Evolutionary conservation across 768 basidiomycete species (phyloP), one percentile per base, ranked within the genome.

Genomic region (Naganishia antarctica): DNA sequence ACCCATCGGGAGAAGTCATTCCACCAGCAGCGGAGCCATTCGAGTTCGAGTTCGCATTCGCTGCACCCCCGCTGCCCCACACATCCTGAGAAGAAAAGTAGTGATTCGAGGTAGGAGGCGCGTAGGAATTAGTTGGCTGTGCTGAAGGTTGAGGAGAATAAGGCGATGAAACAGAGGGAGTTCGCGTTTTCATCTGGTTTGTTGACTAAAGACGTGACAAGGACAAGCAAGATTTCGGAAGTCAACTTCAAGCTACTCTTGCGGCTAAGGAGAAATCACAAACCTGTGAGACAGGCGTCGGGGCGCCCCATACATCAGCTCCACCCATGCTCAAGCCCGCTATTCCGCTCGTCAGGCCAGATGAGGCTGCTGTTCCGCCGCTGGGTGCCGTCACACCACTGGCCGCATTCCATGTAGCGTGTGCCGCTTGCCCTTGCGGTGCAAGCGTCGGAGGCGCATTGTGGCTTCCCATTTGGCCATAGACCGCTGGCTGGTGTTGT

Each of bases 31-130:
- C 4, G 7, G 34, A 18, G 15, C 15, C 62, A 23, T 46, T 51
- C 3, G 29, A 4, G 21, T 21, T 50, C 29, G 29, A 4, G 21
- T 21, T 50, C 29, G 49, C 49, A 26, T 51, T 51, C 5, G 18
- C 34, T 34, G 2, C 37, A 21, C 53, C 34, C 8, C 34, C 53
- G 15, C 45, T 32, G 0, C 66, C 66, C 66, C 66, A 67, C 12
- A 67, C 66, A 29, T 67, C 66, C 21, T 57, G 61, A 11, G 61
- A 61, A 8, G 66, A 67, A 28, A 63, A 57, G 50, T 48, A 67
- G n/a, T 63, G 61, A 28, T 53, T 66, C 31, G 32, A 34, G 9
- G 45, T 26, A n/a, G 46, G n/a, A 40, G 34, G 4, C 15, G 49
- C 41, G 9, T 21, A 40, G 13, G 53, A 21, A 21, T 1, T 23